Evolutionary conservation across 768 basidiomycete genomes (phyloP).

Genomic region (Mycena vulgaris): DNA sequence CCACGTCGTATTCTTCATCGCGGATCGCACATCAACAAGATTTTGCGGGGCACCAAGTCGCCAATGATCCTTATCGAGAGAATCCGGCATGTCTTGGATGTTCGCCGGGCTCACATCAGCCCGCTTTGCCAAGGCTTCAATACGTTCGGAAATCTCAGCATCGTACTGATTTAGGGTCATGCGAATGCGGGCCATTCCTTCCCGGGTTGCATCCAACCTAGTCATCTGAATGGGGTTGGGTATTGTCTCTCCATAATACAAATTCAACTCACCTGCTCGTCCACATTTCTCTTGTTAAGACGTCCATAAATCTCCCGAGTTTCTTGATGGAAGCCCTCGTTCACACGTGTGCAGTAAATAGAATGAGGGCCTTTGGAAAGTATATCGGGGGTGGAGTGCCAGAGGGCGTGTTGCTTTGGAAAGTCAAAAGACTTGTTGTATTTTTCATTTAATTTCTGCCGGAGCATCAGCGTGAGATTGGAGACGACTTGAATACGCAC

Average conservation of each 20-base stretch:
- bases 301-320: slow-evolving; percentile 15
- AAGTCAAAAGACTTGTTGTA: slow-evolving; percentile 24
- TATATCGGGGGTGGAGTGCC: slow-evolving; percentile 23
- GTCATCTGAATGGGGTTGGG: not conserved
- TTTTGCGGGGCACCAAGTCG: too few species aligned
- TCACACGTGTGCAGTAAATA: slow-evolving; percentile 30
- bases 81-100: too few species aligned
- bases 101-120: not conserved
- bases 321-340: slow-evolving; percentile 31
- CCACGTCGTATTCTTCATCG: too few species aligned
- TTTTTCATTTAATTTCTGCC: slow-evolving; percentile 16
- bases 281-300: slow-evolving; percentile 22
- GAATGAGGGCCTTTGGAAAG: slow-evolving; percentile 18
- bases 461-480: not conserved
- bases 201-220: slow-evolving; percentile 20
- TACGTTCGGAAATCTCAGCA: not conserved
- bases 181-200: slow-evolving; percentile 35
- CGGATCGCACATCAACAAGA: too few species aligned
- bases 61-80: too few species aligned
- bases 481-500: not conserved
- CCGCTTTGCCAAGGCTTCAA: not conserved
- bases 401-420: slow-evolving; percentile 27
- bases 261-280: not conserved
- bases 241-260: not conserved
- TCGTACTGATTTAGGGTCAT: slow-evolving; percentile 34